Evolutionary conservation across 345 rosid genomes (phyloP).

Genomic region (Hibiscus syriacus): DNA sequence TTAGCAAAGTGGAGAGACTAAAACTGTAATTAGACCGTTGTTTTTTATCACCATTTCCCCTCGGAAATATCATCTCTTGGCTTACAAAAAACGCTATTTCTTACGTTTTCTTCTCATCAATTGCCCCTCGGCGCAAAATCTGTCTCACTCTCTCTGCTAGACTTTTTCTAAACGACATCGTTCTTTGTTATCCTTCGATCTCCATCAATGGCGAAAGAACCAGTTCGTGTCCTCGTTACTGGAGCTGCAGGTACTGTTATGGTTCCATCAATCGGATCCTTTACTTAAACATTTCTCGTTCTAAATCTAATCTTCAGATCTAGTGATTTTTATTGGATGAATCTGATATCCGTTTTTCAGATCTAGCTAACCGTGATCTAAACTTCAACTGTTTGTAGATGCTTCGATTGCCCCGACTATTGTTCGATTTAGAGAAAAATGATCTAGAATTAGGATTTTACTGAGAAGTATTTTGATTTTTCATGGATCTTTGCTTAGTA

Average conservation of each 20-base stretch:
- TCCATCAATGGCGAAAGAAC: constrained; percentile 75
- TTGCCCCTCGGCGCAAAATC: neutral
- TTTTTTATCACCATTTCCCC: neutral
- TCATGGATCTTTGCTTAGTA: neutral
- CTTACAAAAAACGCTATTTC: neutral
- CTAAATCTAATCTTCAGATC: constrained; percentile 6
- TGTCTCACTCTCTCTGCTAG: neutral
- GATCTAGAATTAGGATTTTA: neutral
- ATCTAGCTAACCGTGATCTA: neutral
- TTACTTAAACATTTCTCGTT: neutral
- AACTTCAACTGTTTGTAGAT: neutral
- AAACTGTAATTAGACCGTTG: neutral
- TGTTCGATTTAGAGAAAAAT: constrained; percentile 2
- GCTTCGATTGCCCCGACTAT: neutral
- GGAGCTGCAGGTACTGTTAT: constrained; percentile 84
- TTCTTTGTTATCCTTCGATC: constrained; percentile 6
- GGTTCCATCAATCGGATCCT: neutral
- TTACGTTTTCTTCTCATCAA: neutral
- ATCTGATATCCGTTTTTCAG: neutral
- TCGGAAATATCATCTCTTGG: neutral
- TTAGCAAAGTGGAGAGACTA: neutral
- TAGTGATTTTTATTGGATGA: neutral
- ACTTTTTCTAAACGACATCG: neutral
- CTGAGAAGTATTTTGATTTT: neutral
- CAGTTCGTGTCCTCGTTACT: constrained; percentile 94